A percentile compares a stretch with the other conserved stretches of the same genome.
phyloP scores from a whole-genome alignment of 805 yeast genomes.

The Saccharomycopsis sp. region DNA sequence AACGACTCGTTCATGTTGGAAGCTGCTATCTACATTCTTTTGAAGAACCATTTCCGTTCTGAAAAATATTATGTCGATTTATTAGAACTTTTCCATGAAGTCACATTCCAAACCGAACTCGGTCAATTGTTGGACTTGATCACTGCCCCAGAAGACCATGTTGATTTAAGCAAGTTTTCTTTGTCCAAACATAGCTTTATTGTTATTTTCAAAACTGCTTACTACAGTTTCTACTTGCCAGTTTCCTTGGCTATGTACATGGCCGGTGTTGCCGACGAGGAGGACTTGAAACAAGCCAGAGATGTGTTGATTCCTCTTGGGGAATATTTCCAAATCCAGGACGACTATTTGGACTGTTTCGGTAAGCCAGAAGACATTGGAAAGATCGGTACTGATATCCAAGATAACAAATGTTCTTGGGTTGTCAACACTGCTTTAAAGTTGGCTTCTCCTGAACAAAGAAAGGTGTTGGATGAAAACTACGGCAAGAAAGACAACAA shows the following conservation, averaged over 20 bases:
- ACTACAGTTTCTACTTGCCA: constrained; percentile 93
- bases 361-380: constrained; percentile 98
- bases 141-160: constrained; percentile 95
- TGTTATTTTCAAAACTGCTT: constrained; percentile 95
- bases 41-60: constrained; percentile 80
- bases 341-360: constrained; percentile 92
- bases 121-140: constrained; percentile 94
- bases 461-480: constrained; percentile 73
- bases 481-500: constrained; percentile 77
- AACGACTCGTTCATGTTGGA: constrained; percentile 97
- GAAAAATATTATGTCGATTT: constrained; percentile 85
- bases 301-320: constrained; percentile 91
- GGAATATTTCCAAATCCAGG: constrained; percentile 98
- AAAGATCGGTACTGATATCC: constrained; percentile 96
- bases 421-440: constrained; percentile 87
- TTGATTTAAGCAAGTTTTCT: constrained; percentile 81
- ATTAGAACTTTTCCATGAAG: constrained; percentile 92
- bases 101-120: constrained; percentile 93
- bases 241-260: constrained; percentile 95
- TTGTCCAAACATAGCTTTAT: constrained; percentile 89
- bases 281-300: constrained; percentile 80
- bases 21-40: constrained; percentile 81
- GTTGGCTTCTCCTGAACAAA: constrained; percentile 72
- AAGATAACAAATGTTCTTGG: constrained; percentile 99
- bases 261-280: constrained; percentile 66